These are phyloP conservation scores for Botrytis paeoniae DNA, from an alignment of 2,329 filamentous ascomycete species.

Conservation along the genomic window DNA sequence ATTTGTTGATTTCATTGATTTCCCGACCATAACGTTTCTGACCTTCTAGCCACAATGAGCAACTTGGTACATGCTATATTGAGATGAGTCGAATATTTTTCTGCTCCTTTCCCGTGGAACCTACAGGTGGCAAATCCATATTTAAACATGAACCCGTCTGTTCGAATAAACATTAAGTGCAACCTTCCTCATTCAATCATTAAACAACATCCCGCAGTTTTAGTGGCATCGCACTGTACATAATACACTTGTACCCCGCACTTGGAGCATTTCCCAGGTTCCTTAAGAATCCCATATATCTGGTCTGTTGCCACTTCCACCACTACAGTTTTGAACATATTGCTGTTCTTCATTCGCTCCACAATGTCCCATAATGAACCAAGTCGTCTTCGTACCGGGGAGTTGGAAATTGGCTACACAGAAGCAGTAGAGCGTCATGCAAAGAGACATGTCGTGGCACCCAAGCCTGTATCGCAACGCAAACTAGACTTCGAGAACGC, in stretches of 20 bases:
- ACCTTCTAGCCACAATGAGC: slow-evolving; percentile 1
- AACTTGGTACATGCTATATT: not conserved
- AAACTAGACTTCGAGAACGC: slow-evolving; percentile 53
- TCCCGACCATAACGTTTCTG: not conserved
- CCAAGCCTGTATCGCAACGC: slow-evolving; percentile 51
- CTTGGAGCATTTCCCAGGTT: not conserved
- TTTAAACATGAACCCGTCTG: not conserved
- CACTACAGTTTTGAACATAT: not conserved
- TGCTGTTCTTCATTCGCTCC: not conserved
- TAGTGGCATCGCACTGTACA: not conserved
- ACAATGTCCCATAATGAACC: slow-evolving; percentile 22
- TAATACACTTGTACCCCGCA: slow-evolving; percentile 7
- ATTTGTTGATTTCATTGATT: not conserved
- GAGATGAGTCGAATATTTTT: not conserved
- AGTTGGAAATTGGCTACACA: slow-evolving; percentile 51
- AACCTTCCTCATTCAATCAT: slow-evolving; percentile 8
- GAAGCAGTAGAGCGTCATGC: slow-evolving; percentile 52
- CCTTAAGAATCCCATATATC: not conserved
- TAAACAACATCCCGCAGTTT: not conserved
- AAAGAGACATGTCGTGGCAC: slow-evolving; percentile 47
- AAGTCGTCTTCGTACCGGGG: slow-evolving; percentile 30
- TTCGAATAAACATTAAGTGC: not conserved
- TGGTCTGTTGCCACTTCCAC: not conserved
- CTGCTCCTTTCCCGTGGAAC: not conserved
- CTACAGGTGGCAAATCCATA: not conserved